Percentiles rank a stretch among this genome's conserved stretches.
Evolutionary conservation across 2,329 filamentous ascomycete genomes (phyloP).

Genomic region (Fusarium sp.): DNA sequence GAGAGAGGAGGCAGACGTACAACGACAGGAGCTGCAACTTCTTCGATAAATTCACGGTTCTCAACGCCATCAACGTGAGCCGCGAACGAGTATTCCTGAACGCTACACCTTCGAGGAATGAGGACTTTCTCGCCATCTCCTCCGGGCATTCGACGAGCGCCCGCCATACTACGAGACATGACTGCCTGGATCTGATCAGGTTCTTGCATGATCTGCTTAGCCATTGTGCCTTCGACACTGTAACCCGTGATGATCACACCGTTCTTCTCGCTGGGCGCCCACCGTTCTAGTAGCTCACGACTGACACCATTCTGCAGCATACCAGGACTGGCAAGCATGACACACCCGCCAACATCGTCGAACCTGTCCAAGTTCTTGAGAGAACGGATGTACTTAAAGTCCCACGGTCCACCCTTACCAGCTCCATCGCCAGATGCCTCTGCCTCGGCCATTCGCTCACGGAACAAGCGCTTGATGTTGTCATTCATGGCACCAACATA

Average conservation of each 20-base stretch:
- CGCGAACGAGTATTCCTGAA: constrained; percentile 94
- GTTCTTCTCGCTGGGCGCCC: constrained; percentile 96
- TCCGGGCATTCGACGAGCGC: constrained; percentile 67
- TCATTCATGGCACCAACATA: constrained; percentile 99
- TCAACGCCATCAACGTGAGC: constrained; percentile 96
- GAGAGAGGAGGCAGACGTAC: constrained; percentile 61
- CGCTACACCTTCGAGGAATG: constrained; percentile 90
- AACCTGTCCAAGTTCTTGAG: constrained; percentile 94
- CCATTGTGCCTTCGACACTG: constrained; percentile 98
- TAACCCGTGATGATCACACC: constrained; percentile 99
- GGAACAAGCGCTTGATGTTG: constrained; percentile 95
- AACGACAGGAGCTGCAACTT: constrained; percentile 89
- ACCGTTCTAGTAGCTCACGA: constrained; percentile 88
- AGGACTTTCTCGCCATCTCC: constrained; percentile 85
- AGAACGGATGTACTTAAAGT: constrained; percentile 92
- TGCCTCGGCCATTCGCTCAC: constrained; percentile 89
- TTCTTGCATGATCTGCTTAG: constrained; percentile 92
- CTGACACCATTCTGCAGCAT: constrained; percentile 98
- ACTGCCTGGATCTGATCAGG: constrained; percentile 94
- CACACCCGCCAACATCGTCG: constrained; percentile 92
- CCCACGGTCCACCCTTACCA: constrained; percentile 88
- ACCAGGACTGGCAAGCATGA: constrained; percentile 97
- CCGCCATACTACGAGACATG: constrained; percentile 77
- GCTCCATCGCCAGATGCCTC: constrained; percentile 79
- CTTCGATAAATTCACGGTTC: constrained; percentile 96